Base-by-base conservation (phyloP, 768 basidiomycete species). In the Boletus reticulatus region DNA sequence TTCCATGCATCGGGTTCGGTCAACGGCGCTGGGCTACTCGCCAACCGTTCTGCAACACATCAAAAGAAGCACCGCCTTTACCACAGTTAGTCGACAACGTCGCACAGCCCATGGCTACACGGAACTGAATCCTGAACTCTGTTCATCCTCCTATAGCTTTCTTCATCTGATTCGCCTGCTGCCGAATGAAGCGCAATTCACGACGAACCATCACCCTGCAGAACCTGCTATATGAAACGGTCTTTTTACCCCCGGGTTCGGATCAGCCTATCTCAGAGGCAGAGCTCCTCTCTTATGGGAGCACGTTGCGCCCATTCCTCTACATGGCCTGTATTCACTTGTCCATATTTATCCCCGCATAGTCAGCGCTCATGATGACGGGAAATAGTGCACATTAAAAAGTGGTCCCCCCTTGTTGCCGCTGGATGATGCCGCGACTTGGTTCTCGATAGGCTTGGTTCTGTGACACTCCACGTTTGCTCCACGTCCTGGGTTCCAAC, bases 401-500 rank as follows among this genome's bases (percentile, higher is more conserved):
- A 57, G 24, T 41, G 37, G 64, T 59, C 52, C 60, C 69, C 31
- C 16, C 56, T 59, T 69, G 64, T 52, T 43, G 7, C 67, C 67
- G 48, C 56, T 56, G 37, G 55, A 46, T 58, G 42, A 38, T 53
- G 34, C 48, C 53, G 57, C 22, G 47, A 56, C 41, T 12, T 54
- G 22, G 14, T 48, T 38, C 39, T 55, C 52, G 36, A n/a, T 48
- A 19, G 43, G 24, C 29, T 52, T 39, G 42, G 38, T 38, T 44
- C 43, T 22, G 34, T 20, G 55, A 43, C 29, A 9, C 29, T 29
- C 29, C 29, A 27, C 27, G 8, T 27, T 27, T 27, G 20, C 46
- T 42, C 48, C 54, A 43, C 44, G 41, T 47, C 12, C 32, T 44
- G 34, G 44, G 27, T 41, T 44, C 22, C 31, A 50, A 22, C 31